Evolutionary conservation across 768 basidiomycete genomes (phyloP), one percentile per base, ranked within the genome.

Genomic region (Suillus subalutaceus): DNA sequence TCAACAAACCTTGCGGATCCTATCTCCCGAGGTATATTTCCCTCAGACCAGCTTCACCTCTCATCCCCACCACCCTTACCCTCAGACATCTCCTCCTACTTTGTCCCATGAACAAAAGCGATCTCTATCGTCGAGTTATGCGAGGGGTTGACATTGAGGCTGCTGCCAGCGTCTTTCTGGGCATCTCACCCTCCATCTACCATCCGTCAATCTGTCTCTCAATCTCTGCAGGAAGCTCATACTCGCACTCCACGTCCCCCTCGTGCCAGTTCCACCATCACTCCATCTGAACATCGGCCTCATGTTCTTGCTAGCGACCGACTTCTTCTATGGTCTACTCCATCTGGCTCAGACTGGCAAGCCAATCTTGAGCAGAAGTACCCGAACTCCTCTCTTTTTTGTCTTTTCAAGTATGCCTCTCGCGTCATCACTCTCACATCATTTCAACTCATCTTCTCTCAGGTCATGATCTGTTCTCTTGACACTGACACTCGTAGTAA

Each of bases 401-500:
- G 10, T 10, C 23, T 10, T 48, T 48, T 5, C 46, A 63, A 23
- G 40, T 64, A 41, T 5, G 15, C 40, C 15, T 15, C 13, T 41
- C 1, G 13, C 5, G 5, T 41, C 15, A 3, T 0, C 1, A 0
- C 15, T 15, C 15, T 13, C 30, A 41, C 15, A 41, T 35, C n/a
- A n/a, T n/a, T n/a, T n/a, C n/a, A n/a, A n/a, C 35, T 35, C 2
- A 32, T 5, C 6, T 4, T 35, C 30, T 2, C 30, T 35, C 40
- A 41, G 40, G 40, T 41, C 3, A 60, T 75, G 7, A 44, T 62
- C 15, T 35, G 44, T 2, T 66, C 72, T 6, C 60, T 75, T 2
- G 72, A 72, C 0, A 43, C 69, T 1, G 64, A 56, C 3, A 75
- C 72, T 0, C 65, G 55, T 5, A 56, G 44, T 18, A 72, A 72